Conservation (phyloP, 352 stramenopile species). For the Phytopythium aichiense region DNA sequence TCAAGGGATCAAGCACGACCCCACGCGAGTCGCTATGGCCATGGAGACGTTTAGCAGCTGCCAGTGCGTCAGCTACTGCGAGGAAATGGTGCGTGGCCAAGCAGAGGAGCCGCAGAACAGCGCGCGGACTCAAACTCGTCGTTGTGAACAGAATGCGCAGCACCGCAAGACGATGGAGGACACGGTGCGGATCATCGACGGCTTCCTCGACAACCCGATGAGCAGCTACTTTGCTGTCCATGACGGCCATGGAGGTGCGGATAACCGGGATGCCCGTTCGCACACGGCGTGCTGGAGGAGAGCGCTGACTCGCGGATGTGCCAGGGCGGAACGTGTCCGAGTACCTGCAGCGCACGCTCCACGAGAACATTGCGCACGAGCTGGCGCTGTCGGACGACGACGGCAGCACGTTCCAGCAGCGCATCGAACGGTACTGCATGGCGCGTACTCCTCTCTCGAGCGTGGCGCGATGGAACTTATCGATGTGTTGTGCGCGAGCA, state of each 20-base stretch:
- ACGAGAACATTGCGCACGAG: slow-evolving; percentile 59
- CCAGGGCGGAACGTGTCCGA: slow-evolving; percentile 62
- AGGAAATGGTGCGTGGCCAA: slow-evolving; percentile 58
- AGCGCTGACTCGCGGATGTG: not conserved
- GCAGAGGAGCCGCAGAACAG: not conserved
- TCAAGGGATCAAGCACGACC: not conserved
- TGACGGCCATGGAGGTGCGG: slow-evolving; percentile 70
- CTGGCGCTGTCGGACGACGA: slow-evolving; percentile 30
- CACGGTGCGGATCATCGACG: slow-evolving; percentile 67
- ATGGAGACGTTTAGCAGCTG: slow-evolving; percentile 34
- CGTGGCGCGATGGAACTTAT: not conserved
- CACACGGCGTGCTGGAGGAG: not conserved
- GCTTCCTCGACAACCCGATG: slow-evolving; percentile 40
- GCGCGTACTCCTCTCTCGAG: not conserved
- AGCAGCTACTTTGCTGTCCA: slow-evolving; percentile 80
- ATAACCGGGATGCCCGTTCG: too few species aligned
- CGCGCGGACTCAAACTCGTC: not conserved
- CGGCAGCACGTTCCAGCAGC: slow-evolving; percentile 41
- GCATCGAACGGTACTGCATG: slow-evolving; percentile 47
- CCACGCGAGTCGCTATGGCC: not conserved
- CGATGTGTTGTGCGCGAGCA: slow-evolving; percentile 12
- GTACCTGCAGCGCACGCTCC: slow-evolving; percentile 61
- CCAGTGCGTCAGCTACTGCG: slow-evolving; percentile 59
- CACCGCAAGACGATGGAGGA: slow-evolving; percentile 84
- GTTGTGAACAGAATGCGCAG: slow-evolving; percentile 47